Percentiles rank a stretch among this genome's conserved stretches.
These are phyloP conservation scores for Colletotrichum magnum DNA, from an alignment of 2,329 filamentous ascomycete genomes.

Conservation along the genomic window DNA sequence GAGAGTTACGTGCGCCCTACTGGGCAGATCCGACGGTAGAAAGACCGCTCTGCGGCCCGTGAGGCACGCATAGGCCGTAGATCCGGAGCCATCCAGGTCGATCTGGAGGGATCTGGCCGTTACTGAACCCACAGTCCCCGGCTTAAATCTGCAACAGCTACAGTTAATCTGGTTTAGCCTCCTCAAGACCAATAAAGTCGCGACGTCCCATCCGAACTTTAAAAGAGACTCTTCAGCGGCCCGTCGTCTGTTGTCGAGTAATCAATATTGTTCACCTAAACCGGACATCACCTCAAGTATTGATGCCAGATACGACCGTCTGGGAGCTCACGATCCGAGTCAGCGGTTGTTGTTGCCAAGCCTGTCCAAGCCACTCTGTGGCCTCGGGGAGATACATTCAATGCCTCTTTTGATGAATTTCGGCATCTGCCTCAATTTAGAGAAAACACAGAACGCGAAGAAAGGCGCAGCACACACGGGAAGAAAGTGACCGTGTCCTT, in stretches of 20 bases:
- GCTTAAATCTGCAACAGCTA: neutral
- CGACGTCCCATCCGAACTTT: constrained; percentile 2
- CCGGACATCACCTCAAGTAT: neutral
- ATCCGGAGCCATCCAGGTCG: constrained; percentile 10
- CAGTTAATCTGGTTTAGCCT: constrained; percentile 19
- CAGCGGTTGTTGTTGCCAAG: no score
- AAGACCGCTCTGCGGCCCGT: neutral
- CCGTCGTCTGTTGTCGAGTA: neutral
- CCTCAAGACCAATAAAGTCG: neutral
- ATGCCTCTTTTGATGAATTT: no score
- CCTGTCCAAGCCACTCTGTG: no score
- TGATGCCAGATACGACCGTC: no score
- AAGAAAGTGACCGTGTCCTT: neutral
- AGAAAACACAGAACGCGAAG: neutral
- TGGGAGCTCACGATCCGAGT: no score
- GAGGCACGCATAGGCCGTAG: neutral
- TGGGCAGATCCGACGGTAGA: no score
- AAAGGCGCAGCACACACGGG: no score
- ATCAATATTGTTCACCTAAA: neutral
- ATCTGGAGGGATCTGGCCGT: neutral
- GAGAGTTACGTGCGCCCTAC: no score
- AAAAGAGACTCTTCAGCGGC: neutral
- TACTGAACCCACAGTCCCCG: neutral
- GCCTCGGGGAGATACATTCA: no score
- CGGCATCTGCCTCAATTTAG: neutral